Conservation (phyloP, 495 filamentous ascomycete species). For the Thozetella sp. region DNA sequence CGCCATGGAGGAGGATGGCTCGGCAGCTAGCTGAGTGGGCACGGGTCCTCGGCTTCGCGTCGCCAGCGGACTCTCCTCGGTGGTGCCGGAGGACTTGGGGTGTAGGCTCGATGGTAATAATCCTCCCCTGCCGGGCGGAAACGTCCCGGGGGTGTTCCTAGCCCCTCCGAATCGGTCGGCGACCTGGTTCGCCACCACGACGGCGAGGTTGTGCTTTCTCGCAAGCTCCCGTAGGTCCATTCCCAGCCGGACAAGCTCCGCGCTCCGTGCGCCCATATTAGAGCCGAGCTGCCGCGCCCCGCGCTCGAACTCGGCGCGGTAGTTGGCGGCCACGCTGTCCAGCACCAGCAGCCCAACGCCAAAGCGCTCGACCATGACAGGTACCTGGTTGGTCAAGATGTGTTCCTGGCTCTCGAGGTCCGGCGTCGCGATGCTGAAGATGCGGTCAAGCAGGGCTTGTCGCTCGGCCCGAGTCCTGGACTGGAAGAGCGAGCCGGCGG, state of each 20-base stretch:
- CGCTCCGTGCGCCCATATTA: constrained; percentile 62
- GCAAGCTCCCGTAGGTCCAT: constrained; percentile 75
- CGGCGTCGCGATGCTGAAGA: constrained; percentile 81
- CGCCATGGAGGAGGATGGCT: constrained; percentile 20
- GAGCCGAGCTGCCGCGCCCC: constrained; percentile 25
- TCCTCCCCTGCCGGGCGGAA: not conserved
- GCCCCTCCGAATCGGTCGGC: constrained; percentile 74
- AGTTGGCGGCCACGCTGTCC: constrained; percentile 93
- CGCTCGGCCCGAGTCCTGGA: constrained; percentile 41
- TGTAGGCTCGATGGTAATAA: not conserved
- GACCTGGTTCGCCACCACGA: constrained; percentile 97
- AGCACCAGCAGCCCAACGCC: constrained; percentile 80
- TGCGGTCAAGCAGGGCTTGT: constrained; percentile 64
- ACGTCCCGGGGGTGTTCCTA: not conserved
- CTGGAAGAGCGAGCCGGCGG: constrained; percentile 62
- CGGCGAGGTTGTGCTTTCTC: constrained; percentile 68
- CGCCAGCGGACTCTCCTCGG: constrained; percentile 40
- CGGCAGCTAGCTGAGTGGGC: constrained; percentile 7
- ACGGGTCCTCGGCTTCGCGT: constrained; percentile 22
- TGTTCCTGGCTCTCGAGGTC: constrained; percentile 96
- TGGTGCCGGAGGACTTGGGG: not conserved
- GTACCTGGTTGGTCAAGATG: constrained; percentile 88
- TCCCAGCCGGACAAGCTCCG: constrained; percentile 77
- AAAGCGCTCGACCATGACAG: constrained; percentile 75
- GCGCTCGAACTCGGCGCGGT: constrained; percentile 82